Evolutionary conservation across 441 rosid species (phyloP).

Genomic region (Sinapis alba): DNA sequence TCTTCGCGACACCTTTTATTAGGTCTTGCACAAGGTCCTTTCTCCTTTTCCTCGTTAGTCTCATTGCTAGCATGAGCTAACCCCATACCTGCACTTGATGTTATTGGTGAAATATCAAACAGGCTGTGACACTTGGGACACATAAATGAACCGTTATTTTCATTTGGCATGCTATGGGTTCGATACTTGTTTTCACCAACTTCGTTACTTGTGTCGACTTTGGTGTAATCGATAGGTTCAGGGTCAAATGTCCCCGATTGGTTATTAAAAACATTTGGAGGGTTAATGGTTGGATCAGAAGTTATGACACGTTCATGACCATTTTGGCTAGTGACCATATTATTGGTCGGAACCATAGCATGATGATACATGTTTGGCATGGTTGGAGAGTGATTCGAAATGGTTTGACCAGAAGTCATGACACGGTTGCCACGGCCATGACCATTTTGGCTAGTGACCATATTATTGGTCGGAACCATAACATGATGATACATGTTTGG

Average conservation of each 20-base stretch:
- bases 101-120: neutral
- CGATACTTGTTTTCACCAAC: neutral
- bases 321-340: neutral
- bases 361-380: neutral
- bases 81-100: neutral
- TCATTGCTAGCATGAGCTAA: neutral
- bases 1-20: neutral
- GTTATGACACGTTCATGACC: neutral
- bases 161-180: neutral
- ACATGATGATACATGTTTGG: neutral
- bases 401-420: neutral
- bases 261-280: neutral
- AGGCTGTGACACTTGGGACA: constrained; percentile 3
- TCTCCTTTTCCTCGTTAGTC: neutral
- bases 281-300: neutral
- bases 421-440: neutral
- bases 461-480: neutral
- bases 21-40: neutral
- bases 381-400: neutral
- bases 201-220: neutral
- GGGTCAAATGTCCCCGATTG: neutral
- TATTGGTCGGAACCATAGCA: neutral
- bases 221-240: neutral
- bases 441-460: neutral
- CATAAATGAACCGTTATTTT: neutral